Evolutionary conservation across 164 flowering plant genomes (phyloP).

Genomic region (Vitis amurensis): DNA sequence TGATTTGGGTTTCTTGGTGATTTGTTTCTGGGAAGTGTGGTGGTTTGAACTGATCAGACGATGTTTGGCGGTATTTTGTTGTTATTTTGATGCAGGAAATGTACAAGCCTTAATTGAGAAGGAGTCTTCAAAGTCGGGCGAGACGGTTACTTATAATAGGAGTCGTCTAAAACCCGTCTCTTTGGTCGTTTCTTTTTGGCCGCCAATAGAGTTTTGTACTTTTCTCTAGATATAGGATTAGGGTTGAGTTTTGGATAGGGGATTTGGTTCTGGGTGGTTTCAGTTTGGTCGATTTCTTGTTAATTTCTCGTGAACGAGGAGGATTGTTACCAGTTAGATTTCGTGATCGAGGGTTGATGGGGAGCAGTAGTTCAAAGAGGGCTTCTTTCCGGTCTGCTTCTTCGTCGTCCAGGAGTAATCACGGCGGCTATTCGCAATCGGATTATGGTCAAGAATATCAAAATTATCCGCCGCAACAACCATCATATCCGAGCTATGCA

Average conservation of each 20-base stretch:
- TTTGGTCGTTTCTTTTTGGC: background rate
- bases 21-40: background rate
- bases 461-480: constrained; percentile 7
- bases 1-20: background rate
- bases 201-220: too few relatives aligned
- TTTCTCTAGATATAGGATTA: too few relatives aligned
- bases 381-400: constrained; percentile 23
- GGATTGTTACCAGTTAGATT: constrained; percentile 1
- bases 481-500: constrained; percentile 10
- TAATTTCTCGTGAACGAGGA: background rate
- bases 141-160: too few relatives aligned
- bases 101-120: too few relatives aligned
- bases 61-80: too few relatives aligned
- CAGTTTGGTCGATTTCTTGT: constrained; percentile 1
- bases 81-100: too few relatives aligned
- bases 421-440: constrained; percentile 17
- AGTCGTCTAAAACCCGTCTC: too few relatives aligned
- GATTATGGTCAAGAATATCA: constrained; percentile 23
- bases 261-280: background rate
- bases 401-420: constrained; percentile 21
- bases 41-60: too few relatives aligned
- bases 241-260: background rate
- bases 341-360: constrained; percentile 36
- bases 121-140: background rate
- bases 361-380: constrained; percentile 36